phyloP scores from a whole-genome alignment of 768 basidiomycete species.

The Amanita brunnescens region DNA sequence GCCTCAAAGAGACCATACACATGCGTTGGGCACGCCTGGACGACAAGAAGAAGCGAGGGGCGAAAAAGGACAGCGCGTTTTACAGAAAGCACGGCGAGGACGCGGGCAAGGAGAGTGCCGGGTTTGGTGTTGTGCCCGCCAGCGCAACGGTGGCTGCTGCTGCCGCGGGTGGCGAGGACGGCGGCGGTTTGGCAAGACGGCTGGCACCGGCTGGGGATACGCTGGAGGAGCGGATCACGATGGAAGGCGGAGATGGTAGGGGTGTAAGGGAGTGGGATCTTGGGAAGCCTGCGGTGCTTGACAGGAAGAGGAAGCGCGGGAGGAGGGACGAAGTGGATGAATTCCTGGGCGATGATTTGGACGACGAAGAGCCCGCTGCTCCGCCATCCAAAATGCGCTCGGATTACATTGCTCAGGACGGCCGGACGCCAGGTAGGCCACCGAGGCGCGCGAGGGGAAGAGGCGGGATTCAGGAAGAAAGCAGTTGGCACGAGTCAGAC shows the following conservation, averaged over 20 bases:
- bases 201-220: not conserved
- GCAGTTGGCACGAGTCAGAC: no score
- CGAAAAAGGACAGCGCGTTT: conserved; percentile 65
- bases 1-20: conserved; percentile 52
- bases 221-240: conserved; percentile 3
- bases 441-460: conserved; percentile 31
- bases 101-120: conserved; percentile 5
- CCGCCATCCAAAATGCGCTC: conserved; percentile 56
- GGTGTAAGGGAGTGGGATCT: conserved; percentile 6
- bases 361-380: conserved; percentile 13
- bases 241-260: conserved; percentile 13
- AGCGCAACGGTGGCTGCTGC: not conserved
- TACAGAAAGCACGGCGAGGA: conserved; percentile 63
- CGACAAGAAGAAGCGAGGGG: conserved; percentile 75
- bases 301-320: conserved; percentile 18
- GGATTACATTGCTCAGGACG: conserved; percentile 47
- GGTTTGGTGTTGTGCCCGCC: not conserved
- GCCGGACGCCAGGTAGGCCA: conserved; percentile 38
- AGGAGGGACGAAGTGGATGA: conserved; percentile 38
- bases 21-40: conserved; percentile 70
- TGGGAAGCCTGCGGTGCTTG: not conserved
- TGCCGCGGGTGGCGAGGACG: not conserved
- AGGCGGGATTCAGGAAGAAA: conserved; percentile 6
- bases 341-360: conserved; percentile 47
- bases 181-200: not conserved